Conservation (phyloP, 1,284 basidiomycete species). For the Omphalotus olearius region DNA sequence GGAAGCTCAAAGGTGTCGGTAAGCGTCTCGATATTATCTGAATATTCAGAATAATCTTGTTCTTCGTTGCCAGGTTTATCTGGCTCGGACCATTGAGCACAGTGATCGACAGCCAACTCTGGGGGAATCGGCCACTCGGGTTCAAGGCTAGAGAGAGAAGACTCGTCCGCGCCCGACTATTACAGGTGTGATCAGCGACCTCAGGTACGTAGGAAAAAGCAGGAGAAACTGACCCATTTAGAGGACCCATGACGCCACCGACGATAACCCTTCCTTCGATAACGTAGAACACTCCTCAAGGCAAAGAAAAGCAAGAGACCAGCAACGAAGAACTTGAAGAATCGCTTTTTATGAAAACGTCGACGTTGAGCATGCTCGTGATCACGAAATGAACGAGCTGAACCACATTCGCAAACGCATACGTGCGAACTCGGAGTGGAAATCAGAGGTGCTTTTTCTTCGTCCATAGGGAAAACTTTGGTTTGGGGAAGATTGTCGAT, state of each 20-base stretch:
- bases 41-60: background rate
- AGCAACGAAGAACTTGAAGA: background rate
- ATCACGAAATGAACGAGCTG: background rate
- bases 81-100: slow-evolving; percentile 11
- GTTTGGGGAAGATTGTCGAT: no score
- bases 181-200: background rate
- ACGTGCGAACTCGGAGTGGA: background rate
- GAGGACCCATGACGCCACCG: background rate
- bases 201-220: background rate
- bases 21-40: background rate
- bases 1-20: slow-evolving; percentile 30
- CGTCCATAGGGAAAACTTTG: background rate
- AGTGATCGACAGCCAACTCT: slow-evolving; percentile 7
- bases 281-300: background rate
- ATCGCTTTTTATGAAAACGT: background rate
- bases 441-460: slow-evolving; percentile 5
- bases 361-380: background rate
- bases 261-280: background rate
- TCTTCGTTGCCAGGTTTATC: background rate
- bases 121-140: slow-evolving; percentile 3
- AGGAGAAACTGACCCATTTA: background rate
- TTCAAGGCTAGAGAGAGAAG: no score
- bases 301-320: slow-evolving; percentile 2
- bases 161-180: no score
- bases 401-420: background rate